Percentiles rank a stretch among this genome's conserved stretches.
phyloP scores from a whole-genome alignment of 2,329 filamentous ascomycete species.

The Exophiala bonariae region DNA sequence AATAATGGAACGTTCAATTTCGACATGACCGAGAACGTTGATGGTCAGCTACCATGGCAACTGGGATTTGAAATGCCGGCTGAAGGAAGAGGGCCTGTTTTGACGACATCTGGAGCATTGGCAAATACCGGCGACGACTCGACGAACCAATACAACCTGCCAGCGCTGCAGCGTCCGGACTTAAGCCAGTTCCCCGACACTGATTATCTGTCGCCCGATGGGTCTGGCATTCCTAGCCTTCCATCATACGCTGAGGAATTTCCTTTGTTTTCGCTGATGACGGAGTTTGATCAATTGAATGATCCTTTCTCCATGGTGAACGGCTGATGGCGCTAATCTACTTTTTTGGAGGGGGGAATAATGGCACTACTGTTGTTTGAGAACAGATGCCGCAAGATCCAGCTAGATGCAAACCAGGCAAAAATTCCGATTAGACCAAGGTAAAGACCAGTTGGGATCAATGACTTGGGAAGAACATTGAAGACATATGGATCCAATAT shows the following conservation, averaged over 20 bases:
- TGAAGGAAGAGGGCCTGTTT: slow-evolving; percentile 25
- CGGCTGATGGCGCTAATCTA: slow-evolving; percentile 10
- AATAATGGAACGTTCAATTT: slow-evolving; percentile 10
- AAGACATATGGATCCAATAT: slow-evolving; percentile 83
- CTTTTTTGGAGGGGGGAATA: slow-evolving; percentile 4
- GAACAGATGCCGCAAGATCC: slow-evolving; percentile 34
- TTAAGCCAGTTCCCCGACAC: slow-evolving; percentile 16
- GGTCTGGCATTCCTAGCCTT: slow-evolving; percentile 25
- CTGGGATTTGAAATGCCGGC: slow-evolving; percentile 25
- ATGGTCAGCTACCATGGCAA: slow-evolving; percentile 20
- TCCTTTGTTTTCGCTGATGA: slow-evolving; percentile 29
- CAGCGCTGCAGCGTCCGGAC: slow-evolving; percentile 14
- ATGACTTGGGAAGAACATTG: slow-evolving; percentile 76
- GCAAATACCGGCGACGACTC: slow-evolving; percentile 22
- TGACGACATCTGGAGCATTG: slow-evolving; percentile 29
- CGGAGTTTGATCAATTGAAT: slow-evolving; percentile 26
- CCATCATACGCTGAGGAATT: slow-evolving; percentile 28
- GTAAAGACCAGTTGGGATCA: slow-evolving; percentile 71
- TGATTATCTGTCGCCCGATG: slow-evolving; percentile 20
- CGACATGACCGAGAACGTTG: slow-evolving; percentile 9
- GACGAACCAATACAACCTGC: slow-evolving; percentile 6
- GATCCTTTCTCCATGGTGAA: slow-evolving; percentile 21
- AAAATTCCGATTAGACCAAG: slow-evolving; percentile 60
- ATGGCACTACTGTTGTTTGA: background rate
- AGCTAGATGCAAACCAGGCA: slow-evolving; percentile 52